Percentiles rank a stretch among this genome's conserved stretches.
Conservation (phyloP, 2,329 filamentous ascomycete genomes). For the Fusarium euwallaceae region DNA sequence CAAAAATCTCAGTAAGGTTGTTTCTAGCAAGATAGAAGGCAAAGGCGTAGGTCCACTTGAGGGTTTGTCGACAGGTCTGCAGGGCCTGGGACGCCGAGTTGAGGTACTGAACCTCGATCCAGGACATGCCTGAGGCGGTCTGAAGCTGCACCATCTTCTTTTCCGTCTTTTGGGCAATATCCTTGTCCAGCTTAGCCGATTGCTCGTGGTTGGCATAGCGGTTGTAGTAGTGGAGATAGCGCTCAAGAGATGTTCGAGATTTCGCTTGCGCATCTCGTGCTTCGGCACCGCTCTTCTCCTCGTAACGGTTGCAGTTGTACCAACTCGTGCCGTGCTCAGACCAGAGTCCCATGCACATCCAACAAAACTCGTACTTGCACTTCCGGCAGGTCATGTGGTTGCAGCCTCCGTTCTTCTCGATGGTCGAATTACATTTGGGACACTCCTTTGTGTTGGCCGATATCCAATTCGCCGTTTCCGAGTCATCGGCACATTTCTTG, state of each 20-base stretch:
- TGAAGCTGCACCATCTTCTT: conserved; percentile 99
- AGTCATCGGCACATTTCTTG: conserved; percentile 98
- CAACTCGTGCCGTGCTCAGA: conserved; percentile 98
- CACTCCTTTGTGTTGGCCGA: conserved; percentile 99
- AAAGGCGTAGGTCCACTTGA: conserved; percentile 99
- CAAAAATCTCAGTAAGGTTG: conserved; percentile 96
- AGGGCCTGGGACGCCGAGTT: conserved; percentile 93
- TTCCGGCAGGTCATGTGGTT: conserved; percentile 99
- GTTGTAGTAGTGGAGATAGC: conserved; percentile 99
- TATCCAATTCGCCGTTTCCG: conserved; percentile 99
- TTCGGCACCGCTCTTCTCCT: conserved; percentile 93
- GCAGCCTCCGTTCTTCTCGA: conserved; percentile 98
- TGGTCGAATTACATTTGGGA: conserved; percentile 94
- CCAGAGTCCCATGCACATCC: conserved; percentile 99
- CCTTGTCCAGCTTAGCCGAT: conserved; percentile 95
- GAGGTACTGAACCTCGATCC: conserved; percentile 99
- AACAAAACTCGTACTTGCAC: conserved; percentile 97
- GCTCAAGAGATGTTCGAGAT: conserved; percentile 89
- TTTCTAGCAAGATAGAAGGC: conserved; percentile 97
- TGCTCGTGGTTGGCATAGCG: conserved; percentile 99
- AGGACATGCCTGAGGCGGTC: conserved; percentile 93
- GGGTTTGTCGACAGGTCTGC: conserved; percentile 95
- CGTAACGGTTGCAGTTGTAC: conserved; percentile 99
- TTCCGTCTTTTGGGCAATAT: conserved; percentile 95
- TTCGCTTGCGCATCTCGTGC: conserved; percentile 93